phyloP scores from a whole-genome alignment of 73 alveolate genomes.

The Durusdinium trenchii region DNA sequence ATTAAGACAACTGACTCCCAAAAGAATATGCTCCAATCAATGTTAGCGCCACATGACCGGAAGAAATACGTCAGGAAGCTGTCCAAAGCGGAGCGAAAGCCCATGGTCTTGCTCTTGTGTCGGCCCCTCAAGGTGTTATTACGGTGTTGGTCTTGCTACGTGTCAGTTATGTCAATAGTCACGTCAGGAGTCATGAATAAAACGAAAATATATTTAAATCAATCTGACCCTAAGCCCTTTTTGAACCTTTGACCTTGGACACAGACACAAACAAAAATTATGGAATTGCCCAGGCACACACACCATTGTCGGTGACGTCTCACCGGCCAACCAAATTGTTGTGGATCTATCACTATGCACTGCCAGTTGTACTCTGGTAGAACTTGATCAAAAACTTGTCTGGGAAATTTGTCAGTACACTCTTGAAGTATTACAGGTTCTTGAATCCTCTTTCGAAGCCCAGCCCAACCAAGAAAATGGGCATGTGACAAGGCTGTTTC shows the following conservation, averaged over 20 bases:
- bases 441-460: neutral
- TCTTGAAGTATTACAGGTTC: neutral
- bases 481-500: neutral
- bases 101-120: neutral
- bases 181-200: too few species aligned
- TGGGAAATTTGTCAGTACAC: neutral
- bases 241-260: neutral
- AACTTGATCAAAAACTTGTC: neutral
- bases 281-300: neutral
- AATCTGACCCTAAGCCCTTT: too few species aligned
- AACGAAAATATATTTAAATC: too few species aligned
- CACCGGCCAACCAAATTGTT: neutral
- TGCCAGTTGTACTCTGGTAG: neutral
- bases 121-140: constrained; percentile 50
- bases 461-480: neutral
- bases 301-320: neutral
- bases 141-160: too few species aligned
- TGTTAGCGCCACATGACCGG: neutral
- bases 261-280: neutral
- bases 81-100: neutral
- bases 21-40: constrained; percentile 2
- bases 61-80: neutral
- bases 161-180: too few species aligned
- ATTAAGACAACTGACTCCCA: constrained; percentile 3
- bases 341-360: neutral